Conservation (phyloP, 192 early-diverging fungal genomes). For the Backusella mclennaniae region DNA sequence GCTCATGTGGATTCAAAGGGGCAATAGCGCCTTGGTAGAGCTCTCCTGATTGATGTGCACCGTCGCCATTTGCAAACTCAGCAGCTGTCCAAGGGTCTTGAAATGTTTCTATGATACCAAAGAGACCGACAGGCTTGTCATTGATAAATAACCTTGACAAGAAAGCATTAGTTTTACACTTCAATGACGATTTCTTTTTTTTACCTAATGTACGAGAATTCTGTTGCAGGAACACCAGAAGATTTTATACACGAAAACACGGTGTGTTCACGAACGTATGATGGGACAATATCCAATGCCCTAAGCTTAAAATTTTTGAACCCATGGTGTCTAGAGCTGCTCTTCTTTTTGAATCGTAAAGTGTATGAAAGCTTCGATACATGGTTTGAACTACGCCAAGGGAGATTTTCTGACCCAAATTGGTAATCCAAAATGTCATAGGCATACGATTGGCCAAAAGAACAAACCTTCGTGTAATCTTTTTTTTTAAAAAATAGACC, state of each 20-base stretch:
- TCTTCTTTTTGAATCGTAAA: neutral
- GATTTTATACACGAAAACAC: neutral
- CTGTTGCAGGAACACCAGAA: neutral
- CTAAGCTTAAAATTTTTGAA: constrained; percentile 2
- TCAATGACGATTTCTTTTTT: too few species aligned
- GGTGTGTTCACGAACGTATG: neutral
- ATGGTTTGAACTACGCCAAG: neutral
- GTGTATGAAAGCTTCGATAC: neutral
- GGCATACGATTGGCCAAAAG: too few species aligned
- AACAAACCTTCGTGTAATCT: too few species aligned
- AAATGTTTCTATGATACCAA: neutral
- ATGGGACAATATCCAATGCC: neutral
- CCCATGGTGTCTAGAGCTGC: neutral
- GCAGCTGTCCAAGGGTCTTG: neutral
- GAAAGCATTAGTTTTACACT: too few species aligned
- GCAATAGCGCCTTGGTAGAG: neutral
- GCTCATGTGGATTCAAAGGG: neutral
- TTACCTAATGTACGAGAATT: constrained; percentile 8
- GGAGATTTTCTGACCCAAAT: too few species aligned
- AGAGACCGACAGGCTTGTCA: neutral
- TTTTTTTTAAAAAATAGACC: too few species aligned
- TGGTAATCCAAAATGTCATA: too few species aligned
- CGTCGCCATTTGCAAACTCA: neutral
- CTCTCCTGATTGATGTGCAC: neutral
- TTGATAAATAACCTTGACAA: constrained; percentile 1